Evolutionary conservation across 2,329 filamentous ascomycete species (phyloP), one percentile per base, ranked within the genome.

Genomic region (Diaporthe australafricana): DNA sequence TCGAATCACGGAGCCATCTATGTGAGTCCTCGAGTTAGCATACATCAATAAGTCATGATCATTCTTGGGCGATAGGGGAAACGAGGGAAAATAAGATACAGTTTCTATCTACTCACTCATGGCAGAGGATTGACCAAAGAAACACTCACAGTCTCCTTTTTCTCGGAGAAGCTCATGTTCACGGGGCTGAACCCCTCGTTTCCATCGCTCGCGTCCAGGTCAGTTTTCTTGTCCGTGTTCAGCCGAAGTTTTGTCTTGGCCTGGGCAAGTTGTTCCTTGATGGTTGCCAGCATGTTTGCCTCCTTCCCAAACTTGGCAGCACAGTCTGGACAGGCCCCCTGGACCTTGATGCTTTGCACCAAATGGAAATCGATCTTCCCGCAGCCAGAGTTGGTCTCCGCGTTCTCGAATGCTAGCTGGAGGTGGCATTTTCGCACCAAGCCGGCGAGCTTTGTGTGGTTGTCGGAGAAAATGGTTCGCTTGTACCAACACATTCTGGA

Each of bases 401-500:
- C 73, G 32, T 65, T 68, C 16, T 75, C 45, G 22, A 74, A 77
- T 27, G 70, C 70, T 30, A 67, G 27, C 32, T 77, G 74, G 3
- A 66, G 30, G 20, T 62, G 38, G 70, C 76, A 77, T 35, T 74
- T 72, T 20, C 68, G 55, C 17, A 68, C 69, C 12, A 74, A 25
- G 22, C 45, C 52, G 1, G 73, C 62, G 63, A 71, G 75, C 45
- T 68, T 70, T 22, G 71, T 55, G 69, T 78, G 77, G 32, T 42
- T 67, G 70, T 76, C 77, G 66, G 38, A 4, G n/a, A 75, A 76
- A 52, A 76, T 35, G 63, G 76, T 65, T 57, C 76, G 75, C 6
- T 63, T 47, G 71, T 77, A 74, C 70, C 73, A 73, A 47, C 77
- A 78, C 76, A 77, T 77, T 4, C 25, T 62, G 17, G 12, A 17